A percentile compares a stretch with the other conserved stretches of the same genome.
phyloP scores from a whole-genome alignment of 305 asterid species.

The Solanum hybrid region DNA sequence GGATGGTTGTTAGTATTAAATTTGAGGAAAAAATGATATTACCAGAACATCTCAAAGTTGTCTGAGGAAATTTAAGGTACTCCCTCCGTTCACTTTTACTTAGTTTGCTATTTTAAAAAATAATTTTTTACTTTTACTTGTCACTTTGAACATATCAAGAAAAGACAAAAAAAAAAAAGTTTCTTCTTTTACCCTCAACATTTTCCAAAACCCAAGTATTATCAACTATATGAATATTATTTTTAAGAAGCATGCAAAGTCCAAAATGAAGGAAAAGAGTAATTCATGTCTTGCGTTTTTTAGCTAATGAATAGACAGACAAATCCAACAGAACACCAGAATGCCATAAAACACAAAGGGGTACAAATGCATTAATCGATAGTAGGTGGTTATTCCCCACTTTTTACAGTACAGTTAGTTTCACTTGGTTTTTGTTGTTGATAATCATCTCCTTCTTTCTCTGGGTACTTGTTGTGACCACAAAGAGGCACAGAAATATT shows the following conservation, averaged over 20 bases:
- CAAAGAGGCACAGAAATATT: not conserved
- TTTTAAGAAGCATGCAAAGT: not conserved
- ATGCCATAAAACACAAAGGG: not conserved
- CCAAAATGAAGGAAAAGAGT: not conserved
- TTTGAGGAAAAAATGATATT: not conserved
- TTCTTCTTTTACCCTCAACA: not conserved
- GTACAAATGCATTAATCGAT: not conserved
- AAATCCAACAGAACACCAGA: not conserved
- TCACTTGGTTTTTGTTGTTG: not conserved
- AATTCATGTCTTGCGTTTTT: not conserved
- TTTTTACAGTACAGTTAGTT: not conserved
- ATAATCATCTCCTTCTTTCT: not conserved
- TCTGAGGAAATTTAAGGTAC: not conserved
- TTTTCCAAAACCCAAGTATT: not conserved
- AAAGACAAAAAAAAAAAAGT: not conserved
- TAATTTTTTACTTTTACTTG: not conserved
- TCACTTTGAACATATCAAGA: not conserved
- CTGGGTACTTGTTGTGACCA: not conserved
- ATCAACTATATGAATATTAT: not conserved
- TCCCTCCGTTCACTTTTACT: not conserved
- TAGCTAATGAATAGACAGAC: not conserved
- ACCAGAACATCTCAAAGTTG: not conserved
- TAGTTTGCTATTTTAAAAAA: too few species aligned
- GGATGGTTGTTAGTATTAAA: not conserved
- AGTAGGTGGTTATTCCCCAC: not conserved